Base-by-base conservation (phyloP, 148 eudicot species). In the Spergularia bocconei region DNA sequence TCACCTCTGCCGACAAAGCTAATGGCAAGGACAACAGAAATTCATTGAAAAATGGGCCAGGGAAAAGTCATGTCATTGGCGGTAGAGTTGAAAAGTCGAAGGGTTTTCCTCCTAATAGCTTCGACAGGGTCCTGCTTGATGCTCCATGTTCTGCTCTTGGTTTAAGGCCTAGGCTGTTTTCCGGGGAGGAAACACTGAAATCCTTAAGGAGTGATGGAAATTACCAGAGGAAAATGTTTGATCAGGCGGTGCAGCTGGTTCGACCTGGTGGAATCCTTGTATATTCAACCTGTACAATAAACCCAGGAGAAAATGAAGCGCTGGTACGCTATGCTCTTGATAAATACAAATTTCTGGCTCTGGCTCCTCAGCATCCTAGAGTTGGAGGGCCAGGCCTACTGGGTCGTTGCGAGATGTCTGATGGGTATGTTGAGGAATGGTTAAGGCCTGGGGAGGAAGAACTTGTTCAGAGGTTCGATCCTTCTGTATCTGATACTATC, bases 81-180 rank as follows among this genome's bases (percentile, higher is more conserved):
- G 93, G 74, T 29, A 87, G 97, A 84, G 98, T 88, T 70, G 91
- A 87, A 62, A 94, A 87, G 78, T 90, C 91, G 0, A 79, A 85
- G 78, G 98, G 98, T 9, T 94, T 94, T 80, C 48, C 83, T 25
- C 88, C 97, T 11, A 86, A 87, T 77, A 94, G 92, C 79, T 94
- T 94, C 63, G 98, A 94, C 52, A 89, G 97, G 36, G 96, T 94
- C 77, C 95, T 94, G 64, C 96, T 94, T 58, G 98, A 94, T 80
- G 98, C 96, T 82, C 98, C 98, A 53, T 94, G 98, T 76, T 94
- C 98, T 33, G 98, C 98, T 72, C 96, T 94, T 83, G 98, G 98
- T 23, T 77, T 94, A 54, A 87, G 98, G 79, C 98, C 98, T 58
- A 90, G 98, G n/a, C 71, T 94, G 64, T 90, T 92, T 83, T 86